A percentile compares a stretch with the other conserved stretches of the same genome.
Conservation (phyloP, 805 yeast genomes). For the Cyberlindnera japonica region DNA sequence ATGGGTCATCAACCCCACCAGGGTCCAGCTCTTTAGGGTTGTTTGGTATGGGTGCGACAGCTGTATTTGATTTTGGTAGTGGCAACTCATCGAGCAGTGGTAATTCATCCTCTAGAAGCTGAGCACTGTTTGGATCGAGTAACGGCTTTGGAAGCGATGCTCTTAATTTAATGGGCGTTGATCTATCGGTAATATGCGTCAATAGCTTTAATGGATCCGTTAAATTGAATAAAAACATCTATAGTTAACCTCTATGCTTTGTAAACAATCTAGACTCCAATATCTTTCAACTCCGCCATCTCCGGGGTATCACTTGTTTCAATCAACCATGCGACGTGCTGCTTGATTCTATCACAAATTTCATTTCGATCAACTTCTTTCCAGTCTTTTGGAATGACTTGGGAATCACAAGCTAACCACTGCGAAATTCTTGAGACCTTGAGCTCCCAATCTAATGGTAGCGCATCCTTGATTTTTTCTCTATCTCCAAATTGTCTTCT, state of each 20-base stretch:
- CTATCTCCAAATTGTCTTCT: conserved; percentile 29
- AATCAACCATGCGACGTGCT: conserved; percentile 26
- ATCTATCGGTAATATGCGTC: no score
- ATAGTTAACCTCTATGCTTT: not conserved
- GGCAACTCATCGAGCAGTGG: no score
- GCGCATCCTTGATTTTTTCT: conserved; percentile 22
- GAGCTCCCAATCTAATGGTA: conserved; percentile 28
- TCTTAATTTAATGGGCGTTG: no score
- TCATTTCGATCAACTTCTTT: conserved; percentile 19
- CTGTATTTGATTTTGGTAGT: no score
- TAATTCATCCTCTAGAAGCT: no score
- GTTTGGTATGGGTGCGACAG: no score
- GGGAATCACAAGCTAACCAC: conserved; percentile 30
- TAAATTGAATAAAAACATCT: no score
- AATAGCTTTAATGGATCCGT: no score
- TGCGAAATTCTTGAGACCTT: conserved; percentile 26
- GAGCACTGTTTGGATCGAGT: not conserved
- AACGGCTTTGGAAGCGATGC: no score
- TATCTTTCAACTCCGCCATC: conserved; percentile 24
- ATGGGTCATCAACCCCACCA: no score
- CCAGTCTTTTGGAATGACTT: conserved; percentile 27
- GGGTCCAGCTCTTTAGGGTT: no score
- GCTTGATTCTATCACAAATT: conserved; percentile 24
- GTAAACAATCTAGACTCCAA: no score
- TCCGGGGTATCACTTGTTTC: conserved; percentile 29